A percentile compares a stretch with the other conserved stretches of the same genome.
Conservation (phyloP, 129 eudicot genomes). For the Erigeron canadensis region DNA sequence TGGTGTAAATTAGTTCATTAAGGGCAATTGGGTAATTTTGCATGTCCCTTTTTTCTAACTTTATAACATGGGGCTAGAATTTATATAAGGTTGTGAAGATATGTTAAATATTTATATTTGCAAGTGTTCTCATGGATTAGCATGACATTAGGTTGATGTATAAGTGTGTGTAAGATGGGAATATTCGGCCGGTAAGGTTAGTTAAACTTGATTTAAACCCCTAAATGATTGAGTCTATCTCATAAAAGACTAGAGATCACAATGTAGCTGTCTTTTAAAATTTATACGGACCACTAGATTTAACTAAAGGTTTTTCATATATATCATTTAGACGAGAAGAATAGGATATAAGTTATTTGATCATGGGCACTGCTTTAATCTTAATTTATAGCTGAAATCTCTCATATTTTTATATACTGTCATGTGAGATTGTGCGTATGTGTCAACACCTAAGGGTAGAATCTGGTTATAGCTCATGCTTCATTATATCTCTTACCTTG, state of each 20-base stretch:
- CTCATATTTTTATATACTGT: background rate
- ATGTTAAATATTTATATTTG: constrained; percentile 10
- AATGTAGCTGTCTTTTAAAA: background rate
- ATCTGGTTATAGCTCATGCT: constrained; percentile 9
- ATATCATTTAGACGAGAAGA: constrained; percentile 8
- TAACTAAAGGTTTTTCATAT: background rate
- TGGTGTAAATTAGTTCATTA: too few relatives aligned
- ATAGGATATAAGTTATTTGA: constrained; percentile 13
- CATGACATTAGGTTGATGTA: background rate
- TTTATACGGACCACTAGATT: background rate
- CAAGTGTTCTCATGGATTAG: background rate
- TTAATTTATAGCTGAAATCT: constrained; percentile 9
- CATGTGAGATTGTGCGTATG: constrained; percentile 12
- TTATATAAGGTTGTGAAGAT: too few relatives aligned
- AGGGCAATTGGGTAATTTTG: too few relatives aligned
- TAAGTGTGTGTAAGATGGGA: background rate
- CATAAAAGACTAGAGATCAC: background rate
- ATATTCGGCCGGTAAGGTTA: background rate
- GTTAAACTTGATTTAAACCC: constrained; percentile 14
- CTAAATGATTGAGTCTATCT: background rate
- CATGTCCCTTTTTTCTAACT: too few relatives aligned
- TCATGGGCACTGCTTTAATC: background rate
- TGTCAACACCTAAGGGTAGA: background rate
- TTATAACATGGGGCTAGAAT: too few relatives aligned
- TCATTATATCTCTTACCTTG: background rate